Base-by-base conservation (phyloP, 371 early-diverging fungal species). In the Apophysomyces elegans region DNA sequence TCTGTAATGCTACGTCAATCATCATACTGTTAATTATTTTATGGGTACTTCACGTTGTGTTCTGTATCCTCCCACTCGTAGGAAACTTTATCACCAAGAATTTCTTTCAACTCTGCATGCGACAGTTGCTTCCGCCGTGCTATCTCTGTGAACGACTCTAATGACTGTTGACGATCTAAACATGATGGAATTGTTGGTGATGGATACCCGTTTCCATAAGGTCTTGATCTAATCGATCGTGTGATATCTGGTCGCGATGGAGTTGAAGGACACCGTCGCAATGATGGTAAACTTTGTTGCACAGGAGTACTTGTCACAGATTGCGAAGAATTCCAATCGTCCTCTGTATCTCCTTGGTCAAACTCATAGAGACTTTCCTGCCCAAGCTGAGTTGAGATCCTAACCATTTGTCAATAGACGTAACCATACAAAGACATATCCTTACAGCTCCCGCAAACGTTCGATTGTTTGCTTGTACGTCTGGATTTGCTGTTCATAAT, bases 41-140 rank as follows among this genome's bases (percentile, higher is more conserved):
- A 21, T 4, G 21, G 4, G 4, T 21, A 50, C 54, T 18, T 41
- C 21, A 50, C 54, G 11, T 50, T n/a, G 32, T 50, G 18, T 7
- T 50, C 54, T n/a, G 21, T 11, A 16, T 50, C 54, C 9, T 50
- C 54, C 54, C 54, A 50, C n/a, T 50, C 54, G 5, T 21, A 50
- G 7, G 54, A 50, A 21, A 50, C 54, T 50, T 50, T 50, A 50
- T 50, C 54, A 18, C 54, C 54, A 50, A 50, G 54, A 21, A 50
- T 50, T 21, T 50, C 54, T 21, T 26, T 50, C 54, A 50, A 26
- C 21, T 50, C 54, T 21, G 16, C 21, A 5, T 26, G 54, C 2
- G 54, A 50, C 21, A 50, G 21, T 21, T 21, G 32, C 21, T 50
- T 50, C 5, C 54, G 54, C 21, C 54, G n/a, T 7, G 54, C 4